Evolutionary conservation across 2,329 filamentous ascomycete genomes (phyloP), one percentile per base, ranked within the genome.

Genomic region (Amphichorda felina): DNA sequence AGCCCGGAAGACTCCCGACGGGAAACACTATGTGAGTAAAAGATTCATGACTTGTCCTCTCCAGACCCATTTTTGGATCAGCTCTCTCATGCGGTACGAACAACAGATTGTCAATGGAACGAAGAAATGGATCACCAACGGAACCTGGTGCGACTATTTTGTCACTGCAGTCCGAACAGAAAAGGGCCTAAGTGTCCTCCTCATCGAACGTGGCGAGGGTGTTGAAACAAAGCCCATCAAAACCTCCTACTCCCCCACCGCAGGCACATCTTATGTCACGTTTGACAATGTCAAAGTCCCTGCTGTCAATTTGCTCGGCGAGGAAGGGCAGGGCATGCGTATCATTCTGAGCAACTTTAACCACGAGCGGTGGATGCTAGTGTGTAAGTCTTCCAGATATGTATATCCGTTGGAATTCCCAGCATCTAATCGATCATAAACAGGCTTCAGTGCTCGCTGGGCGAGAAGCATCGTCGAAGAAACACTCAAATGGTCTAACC

Each of bases 341-440:
- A 82, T 91, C 21, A 85, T 93, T 50, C 63, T 91, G 51, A 76
- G 72, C 60, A 93, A 93, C 62, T 93, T 93, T 64, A 91, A 91
- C 66, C 83, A 91, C 60, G 83, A 87, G 62, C 72, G 82, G 24
- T 86, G 81, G 70, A 79, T 72, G 59, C 85, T 88, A 80, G 65
- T 67, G 38, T 78, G 74, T 65, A 59, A 55, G 63, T 61, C 10
- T 24, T 24, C 21, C 6, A 10, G 14, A 13, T 32, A 4, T 14
- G 21, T 17, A 15, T 11, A 10, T 24, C 13, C n/a, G 5, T 16
- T n/a, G n/a, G n/a, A n/a, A n/a, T n/a, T n/a, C n/a, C n/a, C n/a
- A n/a, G n/a, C n/a, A n/a, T n/a, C n/a, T n/a, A n/a, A n/a, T n/a
- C n/a, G n/a, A n/a, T n/a, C n/a, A n/a, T n/a, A n/a, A n/a, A 44